These are phyloP conservation scores for Kokia cookei DNA, from an alignment of 441 rosid species.

Conservation along the genomic window DNA sequence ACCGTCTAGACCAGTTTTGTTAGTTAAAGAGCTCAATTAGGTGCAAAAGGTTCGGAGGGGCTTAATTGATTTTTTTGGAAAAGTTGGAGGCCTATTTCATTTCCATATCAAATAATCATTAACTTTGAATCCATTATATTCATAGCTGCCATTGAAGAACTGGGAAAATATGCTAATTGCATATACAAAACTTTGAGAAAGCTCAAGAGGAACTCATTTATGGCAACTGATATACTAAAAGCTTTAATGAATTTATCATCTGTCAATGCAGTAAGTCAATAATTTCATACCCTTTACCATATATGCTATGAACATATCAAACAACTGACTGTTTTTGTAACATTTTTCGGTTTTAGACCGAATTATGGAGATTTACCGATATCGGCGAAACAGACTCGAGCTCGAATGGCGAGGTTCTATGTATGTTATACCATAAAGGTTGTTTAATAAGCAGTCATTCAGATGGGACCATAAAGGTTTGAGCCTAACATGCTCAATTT, in stretches of 20 bases:
- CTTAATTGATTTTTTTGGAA: no score
- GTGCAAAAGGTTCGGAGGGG: no score
- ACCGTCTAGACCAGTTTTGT: no score
- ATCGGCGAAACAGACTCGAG: conserved; percentile 34
- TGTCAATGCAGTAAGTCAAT: conserved; percentile 52
- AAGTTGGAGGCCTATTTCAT: neutral
- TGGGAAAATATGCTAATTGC: conserved; percentile 54
- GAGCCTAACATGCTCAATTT: neutral
- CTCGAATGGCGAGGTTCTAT: conserved; percentile 51
- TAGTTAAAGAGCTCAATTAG: no score
- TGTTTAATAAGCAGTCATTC: conserved; percentile 57
- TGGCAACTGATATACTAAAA: conserved; percentile 48
- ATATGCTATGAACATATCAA: neutral
- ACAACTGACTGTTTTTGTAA: neutral
- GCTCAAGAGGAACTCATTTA: conserved; percentile 40
- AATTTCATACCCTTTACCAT: neutral
- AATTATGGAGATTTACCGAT: conserved; percentile 52
- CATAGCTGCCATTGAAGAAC: conserved; percentile 44
- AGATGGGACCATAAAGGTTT: conserved; percentile 70
- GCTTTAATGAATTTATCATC: conserved; percentile 52
- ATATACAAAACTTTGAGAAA: conserved; percentile 47
- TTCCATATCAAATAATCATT: neutral
- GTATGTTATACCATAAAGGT: conserved; percentile 38
- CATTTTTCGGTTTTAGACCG: conserved; percentile 30
- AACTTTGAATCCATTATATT: neutral